A percentile compares a stretch with the other conserved stretches of the same genome.
Conservation (phyloP, 106 monocot species). For the Dioscorea alata region DNA sequence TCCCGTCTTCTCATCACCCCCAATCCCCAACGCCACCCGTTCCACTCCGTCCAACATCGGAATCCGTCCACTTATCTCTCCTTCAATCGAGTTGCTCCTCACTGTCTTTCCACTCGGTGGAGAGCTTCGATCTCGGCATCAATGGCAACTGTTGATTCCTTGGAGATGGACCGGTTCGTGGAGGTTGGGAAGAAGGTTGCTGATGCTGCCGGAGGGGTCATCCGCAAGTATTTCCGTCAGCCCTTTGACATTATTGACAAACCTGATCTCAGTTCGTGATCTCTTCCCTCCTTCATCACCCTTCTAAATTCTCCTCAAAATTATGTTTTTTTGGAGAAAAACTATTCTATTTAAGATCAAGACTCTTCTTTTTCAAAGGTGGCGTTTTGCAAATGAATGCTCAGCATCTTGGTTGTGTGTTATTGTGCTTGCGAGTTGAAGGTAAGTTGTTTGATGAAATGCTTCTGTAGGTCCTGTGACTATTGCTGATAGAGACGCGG, state of each 20-base stretch:
- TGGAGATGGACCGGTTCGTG: constrained; percentile 41
- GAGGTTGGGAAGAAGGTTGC: constrained; percentile 62
- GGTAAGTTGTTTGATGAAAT: not conserved
- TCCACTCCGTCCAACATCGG: not conserved
- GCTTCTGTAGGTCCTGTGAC: constrained; percentile 82
- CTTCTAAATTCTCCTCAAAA: not conserved
- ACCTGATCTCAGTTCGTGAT: constrained; percentile 70
- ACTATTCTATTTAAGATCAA: too few species aligned
- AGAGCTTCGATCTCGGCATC: not conserved
- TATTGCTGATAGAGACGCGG: constrained; percentile 83
- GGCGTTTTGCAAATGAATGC: not conserved
- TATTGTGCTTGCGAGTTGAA: too few species aligned
- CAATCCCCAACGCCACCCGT: not conserved
- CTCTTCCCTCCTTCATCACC: not conserved
- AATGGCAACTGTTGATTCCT: not conserved
- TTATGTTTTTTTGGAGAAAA: not conserved
- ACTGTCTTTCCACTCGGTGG: not conserved
- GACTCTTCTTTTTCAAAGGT: not conserved
- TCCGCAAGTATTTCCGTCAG: constrained; percentile 91
- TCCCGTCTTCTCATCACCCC: not conserved
- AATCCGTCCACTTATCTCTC: not conserved
- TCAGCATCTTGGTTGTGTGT: too few species aligned
- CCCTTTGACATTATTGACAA: constrained; percentile 72
- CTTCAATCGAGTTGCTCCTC: too few species aligned
- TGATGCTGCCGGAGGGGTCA: constrained; percentile 73